Evolutionary conservation across 2,329 filamentous ascomycete genomes (phyloP), one percentile per base, ranked within the genome.

Genomic region (Penicillium griseofulvum): DNA sequence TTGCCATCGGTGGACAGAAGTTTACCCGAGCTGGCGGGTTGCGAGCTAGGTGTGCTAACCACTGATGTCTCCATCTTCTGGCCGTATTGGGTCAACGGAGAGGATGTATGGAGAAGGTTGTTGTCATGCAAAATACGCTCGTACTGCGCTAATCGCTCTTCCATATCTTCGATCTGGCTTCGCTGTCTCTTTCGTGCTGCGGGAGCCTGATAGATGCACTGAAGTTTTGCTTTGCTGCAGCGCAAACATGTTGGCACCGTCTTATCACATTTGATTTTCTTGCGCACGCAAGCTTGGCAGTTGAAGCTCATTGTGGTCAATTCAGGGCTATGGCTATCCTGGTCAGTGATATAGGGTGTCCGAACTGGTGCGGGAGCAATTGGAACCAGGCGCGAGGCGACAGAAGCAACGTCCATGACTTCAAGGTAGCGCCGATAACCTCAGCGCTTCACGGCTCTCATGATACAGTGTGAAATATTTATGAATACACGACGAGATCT

Each of bases 211-310:
- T 79, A 80, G 7, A 68, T 28, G 56, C 78, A 80, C 14, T 72
- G 62, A 3, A 74, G 59, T 43, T 70, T 68, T 16, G 58, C 56
- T 53, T 70, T 73, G 10, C 55, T 58, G 55, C 74, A 76, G 24
- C 68, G 68, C 3, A 67, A 66, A 58, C 74, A 76, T n/a, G 33
- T 37, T 12, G 74, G 69, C 14, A 63, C 54, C 36, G 55, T 49
- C 50, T 66, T 71, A 59, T 76, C 67, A 60, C 75, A 78, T 58
- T 73, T 76, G 9, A 77, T 71, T 55, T 78, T 78, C 39, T 72
- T 64, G 24, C 70, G 65, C 31, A 68, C 68, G 41, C 69, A 71
- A 14, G 49, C 6, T 39, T 61, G 61, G 46, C 61, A 66, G 31
- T 52, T 62, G 41, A 46, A 58, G 33, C 8, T 31, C 55, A 59